A percentile compares a stretch with the other conserved stretches of the same genome.
These are phyloP conservation scores for Homolaphlyctis polyrhiza DNA, from an alignment of 371 early-diverging fungal genomes.

Conservation along the genomic window DNA sequence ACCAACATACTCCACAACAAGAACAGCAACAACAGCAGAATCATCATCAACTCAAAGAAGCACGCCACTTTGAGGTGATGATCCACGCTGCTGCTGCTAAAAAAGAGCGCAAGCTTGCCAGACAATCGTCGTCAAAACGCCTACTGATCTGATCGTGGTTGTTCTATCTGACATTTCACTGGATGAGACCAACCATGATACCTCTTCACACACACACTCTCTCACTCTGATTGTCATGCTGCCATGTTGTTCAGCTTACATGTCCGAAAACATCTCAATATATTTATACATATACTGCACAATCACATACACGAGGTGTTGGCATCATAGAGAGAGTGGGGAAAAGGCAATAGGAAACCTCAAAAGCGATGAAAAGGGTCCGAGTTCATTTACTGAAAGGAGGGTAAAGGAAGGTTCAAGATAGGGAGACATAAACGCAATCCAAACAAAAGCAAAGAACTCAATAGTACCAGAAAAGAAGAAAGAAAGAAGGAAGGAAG, in stretches of 20 bases:
- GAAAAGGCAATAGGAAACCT: too few relatives aligned
- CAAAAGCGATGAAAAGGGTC: not conserved
- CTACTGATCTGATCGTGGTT: not conserved
- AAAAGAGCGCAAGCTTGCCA: not conserved
- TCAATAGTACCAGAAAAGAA: not conserved
- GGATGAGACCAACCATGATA: not conserved
- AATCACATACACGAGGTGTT: not conserved
- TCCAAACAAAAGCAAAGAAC: not conserved
- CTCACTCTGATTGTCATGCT: not conserved
- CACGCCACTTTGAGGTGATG: not conserved
- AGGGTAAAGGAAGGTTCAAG: not conserved
- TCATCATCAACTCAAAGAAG: not conserved
- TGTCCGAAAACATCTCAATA: not conserved
- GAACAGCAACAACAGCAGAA: not conserved
- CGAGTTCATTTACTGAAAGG: not conserved
- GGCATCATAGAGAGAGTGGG: too few relatives aligned
- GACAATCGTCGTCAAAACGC: not conserved
- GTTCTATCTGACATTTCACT: not conserved
- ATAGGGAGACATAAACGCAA: not conserved
- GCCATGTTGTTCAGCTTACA: not conserved
- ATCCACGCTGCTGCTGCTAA: not conserved
- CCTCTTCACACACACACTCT: not conserved
- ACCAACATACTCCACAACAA: not conserved
- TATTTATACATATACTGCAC: not conserved
- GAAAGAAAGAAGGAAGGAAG: not conserved